phyloP scores from a whole-genome alignment of 2,329 filamentous ascomycete genomes.

The Polychaeton citri region DNA sequence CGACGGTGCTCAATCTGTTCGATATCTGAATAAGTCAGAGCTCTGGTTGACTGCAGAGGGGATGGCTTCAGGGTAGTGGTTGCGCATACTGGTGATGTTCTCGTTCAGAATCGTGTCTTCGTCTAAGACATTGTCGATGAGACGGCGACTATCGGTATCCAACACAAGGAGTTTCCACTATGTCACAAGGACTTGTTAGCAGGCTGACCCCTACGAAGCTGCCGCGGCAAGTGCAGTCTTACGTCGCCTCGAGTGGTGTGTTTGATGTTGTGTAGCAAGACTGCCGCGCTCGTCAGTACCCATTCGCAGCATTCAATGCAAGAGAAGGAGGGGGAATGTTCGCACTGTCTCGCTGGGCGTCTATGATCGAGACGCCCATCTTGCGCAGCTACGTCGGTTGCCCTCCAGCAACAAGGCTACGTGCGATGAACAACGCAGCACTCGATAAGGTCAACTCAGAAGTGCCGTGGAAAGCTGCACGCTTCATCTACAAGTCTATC shows the following conservation, averaged over 20 bases:
- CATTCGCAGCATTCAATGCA: too few relatives aligned
- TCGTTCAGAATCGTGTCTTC: conserved; percentile 95
- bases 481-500: too few relatives aligned
- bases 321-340: conserved; percentile 4
- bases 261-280: conserved; percentile 61
- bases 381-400: too few relatives aligned
- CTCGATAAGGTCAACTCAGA: too few relatives aligned
- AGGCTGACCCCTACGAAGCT: too few relatives aligned
- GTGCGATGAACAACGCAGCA: too few relatives aligned
- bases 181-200: conserved; percentile 6
- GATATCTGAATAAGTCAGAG: conserved; percentile 53
- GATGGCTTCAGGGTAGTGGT: conserved; percentile 1
- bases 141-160: conserved; percentile 68
- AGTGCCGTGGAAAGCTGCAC: too few relatives aligned
- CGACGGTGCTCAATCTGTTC: conserved; percentile 84
- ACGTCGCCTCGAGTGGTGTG: conserved; percentile 63
- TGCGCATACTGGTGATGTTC: conserved; percentile 74
- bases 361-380: conserved; percentile 76
- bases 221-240: too few relatives aligned
- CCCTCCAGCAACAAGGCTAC: too few relatives aligned
- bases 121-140: conserved; percentile 81
- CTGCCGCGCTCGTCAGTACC: conserved; percentile 27
- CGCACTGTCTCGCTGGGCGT: conserved; percentile 68
- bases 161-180: conserved; percentile 96
- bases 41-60: neutral